Evolutionary conservation across 345 rosid genomes (phyloP).

Genomic region (Microcos paniculata): DNA sequence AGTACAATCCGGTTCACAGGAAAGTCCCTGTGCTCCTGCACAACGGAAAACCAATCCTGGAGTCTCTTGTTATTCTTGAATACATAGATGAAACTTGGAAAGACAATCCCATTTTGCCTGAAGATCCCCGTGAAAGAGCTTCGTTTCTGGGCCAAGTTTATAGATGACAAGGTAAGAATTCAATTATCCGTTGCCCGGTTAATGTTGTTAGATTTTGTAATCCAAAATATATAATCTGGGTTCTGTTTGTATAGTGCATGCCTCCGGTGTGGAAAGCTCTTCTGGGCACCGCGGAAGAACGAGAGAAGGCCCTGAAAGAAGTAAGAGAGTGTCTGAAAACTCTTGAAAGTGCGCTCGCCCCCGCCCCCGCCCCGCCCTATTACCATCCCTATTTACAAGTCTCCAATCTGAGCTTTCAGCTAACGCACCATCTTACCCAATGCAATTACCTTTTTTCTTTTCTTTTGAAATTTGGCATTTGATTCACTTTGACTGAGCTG

Average conservation of each 20-base stretch:
- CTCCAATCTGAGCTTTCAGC: too few relatives aligned
- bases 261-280: background rate
- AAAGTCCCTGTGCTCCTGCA: slow-evolving; percentile 46
- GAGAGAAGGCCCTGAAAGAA: slow-evolving; percentile 14
- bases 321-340: slow-evolving; percentile 4
- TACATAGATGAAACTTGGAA: slow-evolving; percentile 55
- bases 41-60: slow-evolving; percentile 36
- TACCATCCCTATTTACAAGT: too few relatives aligned
- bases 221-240: too few relatives aligned
- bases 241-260: background rate
- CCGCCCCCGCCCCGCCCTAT: too few relatives aligned
- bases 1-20: slow-evolving; percentile 36
- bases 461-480: too few relatives aligned
- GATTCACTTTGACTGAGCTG: too few relatives aligned
- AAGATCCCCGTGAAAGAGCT: slow-evolving; percentile 41
- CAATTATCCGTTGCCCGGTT: background rate
- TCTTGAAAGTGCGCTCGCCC: slow-evolving; percentile 18
- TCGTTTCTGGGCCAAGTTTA: slow-evolving; percentile 43
- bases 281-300: background rate
- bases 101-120: slow-evolving; percentile 38
- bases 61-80: slow-evolving; percentile 42
- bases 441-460: too few relatives aligned
- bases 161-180: slow-evolving; percentile 33
- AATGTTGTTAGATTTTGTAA: background rate
- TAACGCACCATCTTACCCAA: too few relatives aligned